Percentiles rank a stretch among this genome's conserved stretches.
Evolutionary conservation across 2,329 filamentous ascomycete genomes (phyloP).

Genomic region (Fulvia fulva): DNA sequence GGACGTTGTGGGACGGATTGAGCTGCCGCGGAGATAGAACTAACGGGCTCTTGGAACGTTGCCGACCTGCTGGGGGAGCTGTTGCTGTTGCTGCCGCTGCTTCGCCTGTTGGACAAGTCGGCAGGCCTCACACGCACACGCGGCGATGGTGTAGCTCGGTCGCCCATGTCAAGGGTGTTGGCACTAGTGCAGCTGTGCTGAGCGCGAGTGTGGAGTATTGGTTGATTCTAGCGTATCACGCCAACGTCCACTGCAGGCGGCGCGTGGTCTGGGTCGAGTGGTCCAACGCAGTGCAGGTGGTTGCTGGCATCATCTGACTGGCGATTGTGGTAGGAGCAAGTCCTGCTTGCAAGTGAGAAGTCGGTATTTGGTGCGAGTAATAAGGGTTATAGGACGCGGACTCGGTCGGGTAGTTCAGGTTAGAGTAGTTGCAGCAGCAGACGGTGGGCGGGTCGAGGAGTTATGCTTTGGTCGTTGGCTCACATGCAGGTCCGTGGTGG

Average conservation of each 20-base stretch:
- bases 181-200: neutral
- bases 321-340: neutral
- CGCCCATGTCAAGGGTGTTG: neutral
- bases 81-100: neutral
- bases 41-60: neutral
- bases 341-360: neutral
- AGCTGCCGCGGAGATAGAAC: conserved; percentile 1
- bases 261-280: neutral
- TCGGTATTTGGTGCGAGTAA: neutral
- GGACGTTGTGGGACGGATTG: conserved; percentile 1
- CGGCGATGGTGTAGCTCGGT: neutral
- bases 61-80: neutral
- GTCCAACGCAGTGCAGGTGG: neutral
- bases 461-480: neutral
- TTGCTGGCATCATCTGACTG: neutral
- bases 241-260: neutral
- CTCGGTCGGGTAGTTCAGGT: neutral
- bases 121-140: neutral
- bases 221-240: neutral
- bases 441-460: neutral
- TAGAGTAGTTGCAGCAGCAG: neutral
- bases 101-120: neutral
- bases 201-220: neutral
- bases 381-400: neutral
- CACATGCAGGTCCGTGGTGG: neutral